Evolutionary conservation across 129 eudicot genomes (phyloP).

Genomic region (Flaveria sonorensis): DNA sequence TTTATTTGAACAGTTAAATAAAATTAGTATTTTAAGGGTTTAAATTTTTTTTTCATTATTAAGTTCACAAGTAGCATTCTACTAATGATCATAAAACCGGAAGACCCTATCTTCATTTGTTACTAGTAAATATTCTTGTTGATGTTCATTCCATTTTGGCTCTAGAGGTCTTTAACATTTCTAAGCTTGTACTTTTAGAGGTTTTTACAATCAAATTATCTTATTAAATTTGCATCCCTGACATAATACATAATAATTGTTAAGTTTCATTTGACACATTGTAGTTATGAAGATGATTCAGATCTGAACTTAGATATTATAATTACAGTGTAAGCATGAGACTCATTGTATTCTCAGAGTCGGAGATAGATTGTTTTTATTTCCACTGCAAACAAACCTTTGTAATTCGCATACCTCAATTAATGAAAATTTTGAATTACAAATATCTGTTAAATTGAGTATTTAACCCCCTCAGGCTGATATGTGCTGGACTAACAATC

Average conservation of each 20-base stretch:
- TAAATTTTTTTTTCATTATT: not conserved
- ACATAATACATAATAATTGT: not conserved
- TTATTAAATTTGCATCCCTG: not conserved
- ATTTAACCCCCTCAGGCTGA: not conserved
- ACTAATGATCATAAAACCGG: not conserved
- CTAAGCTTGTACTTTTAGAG: conserved; percentile 3
- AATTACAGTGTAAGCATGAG: too few species aligned
- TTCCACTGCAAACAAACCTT: not conserved
- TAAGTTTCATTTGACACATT: not conserved
- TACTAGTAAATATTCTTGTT: not conserved
- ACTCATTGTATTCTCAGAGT: not conserved
- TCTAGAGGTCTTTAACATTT: not conserved
- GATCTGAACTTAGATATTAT: not conserved
- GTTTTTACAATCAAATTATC: not conserved
- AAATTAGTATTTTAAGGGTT: not conserved
- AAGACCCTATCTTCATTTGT: not conserved
- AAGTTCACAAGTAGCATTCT: not conserved
- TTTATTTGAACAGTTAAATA: not conserved
- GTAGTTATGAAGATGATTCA: not conserved
- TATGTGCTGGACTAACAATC: not conserved
- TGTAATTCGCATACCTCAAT: not conserved
- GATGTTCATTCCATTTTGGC: not conserved
- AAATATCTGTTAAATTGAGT: not conserved
- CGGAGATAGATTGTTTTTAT: not conserved
- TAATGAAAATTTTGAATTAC: not conserved